Conservation (phyloP, 2,329 filamentous ascomycete species). For the Nemania bipapillata region DNA sequence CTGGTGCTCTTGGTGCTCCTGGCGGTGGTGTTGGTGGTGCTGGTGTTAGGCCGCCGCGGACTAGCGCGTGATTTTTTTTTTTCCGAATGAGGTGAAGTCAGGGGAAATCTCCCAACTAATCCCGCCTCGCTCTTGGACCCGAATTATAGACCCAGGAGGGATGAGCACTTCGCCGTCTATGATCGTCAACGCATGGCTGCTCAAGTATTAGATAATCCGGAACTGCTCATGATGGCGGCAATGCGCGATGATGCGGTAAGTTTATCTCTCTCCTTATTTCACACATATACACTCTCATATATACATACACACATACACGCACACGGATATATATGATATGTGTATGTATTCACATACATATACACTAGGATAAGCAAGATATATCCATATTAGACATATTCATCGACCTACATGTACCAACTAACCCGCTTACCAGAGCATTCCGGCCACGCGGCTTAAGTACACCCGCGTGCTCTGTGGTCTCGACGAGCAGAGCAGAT, state of each 20-base stretch:
- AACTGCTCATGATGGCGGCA: conserved; percentile 69
- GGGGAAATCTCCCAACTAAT: neutral
- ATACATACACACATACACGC: neutral
- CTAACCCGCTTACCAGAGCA: conserved; percentile 56
- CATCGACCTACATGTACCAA: too few relatives aligned
- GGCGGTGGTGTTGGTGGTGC: too few relatives aligned
- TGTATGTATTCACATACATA: too few relatives aligned
- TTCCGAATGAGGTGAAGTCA: too few relatives aligned
- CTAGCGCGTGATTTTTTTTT: conserved; percentile 22
- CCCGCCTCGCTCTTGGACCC: neutral
- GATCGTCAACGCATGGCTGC: conserved; percentile 63
- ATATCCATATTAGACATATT: too few relatives aligned
- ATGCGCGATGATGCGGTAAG: conserved; percentile 65
- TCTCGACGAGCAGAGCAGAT: conserved; percentile 53
- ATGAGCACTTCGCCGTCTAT: conserved; percentile 55
- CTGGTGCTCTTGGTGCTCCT: too few relatives aligned
- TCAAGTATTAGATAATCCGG: conserved; percentile 66
- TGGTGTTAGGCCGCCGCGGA: too few relatives aligned
- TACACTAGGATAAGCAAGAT: too few relatives aligned
- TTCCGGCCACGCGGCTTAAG: conserved; percentile 65
- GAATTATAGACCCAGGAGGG: conserved; percentile 10
- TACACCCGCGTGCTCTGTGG: conserved; percentile 68
- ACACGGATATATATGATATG: too few relatives aligned
- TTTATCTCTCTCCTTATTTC: conserved; percentile 30
- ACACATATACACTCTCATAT: neutral